A percentile compares a stretch with the other conserved stretches of the same genome.
phyloP scores from a whole-genome alignment of 2,329 filamentous ascomycete genomes.

The Exophiala sp. region DNA sequence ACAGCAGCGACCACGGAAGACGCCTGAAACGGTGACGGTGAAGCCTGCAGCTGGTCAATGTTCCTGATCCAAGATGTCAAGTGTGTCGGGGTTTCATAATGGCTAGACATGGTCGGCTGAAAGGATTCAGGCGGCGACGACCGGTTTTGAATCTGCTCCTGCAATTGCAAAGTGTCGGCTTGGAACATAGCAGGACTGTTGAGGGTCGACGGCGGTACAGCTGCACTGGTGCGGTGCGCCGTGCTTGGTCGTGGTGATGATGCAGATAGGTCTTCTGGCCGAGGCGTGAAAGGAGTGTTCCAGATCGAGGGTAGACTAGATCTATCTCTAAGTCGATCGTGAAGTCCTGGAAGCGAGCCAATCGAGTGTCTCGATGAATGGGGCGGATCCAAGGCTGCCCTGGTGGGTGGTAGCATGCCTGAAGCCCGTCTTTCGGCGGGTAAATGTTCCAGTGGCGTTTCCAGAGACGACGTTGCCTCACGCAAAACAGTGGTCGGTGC shows the following conservation, averaged over 20 bases:
- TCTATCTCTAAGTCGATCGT: slow-evolving; percentile 12
- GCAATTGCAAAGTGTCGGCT: slow-evolving; percentile 5
- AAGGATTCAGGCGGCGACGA: slow-evolving; percentile 18
- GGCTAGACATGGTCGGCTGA: slow-evolving; percentile 15
- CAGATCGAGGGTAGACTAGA: slow-evolving; percentile 41
- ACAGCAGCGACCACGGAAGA: slow-evolving; percentile 1
- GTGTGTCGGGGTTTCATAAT: slow-evolving; percentile 7
- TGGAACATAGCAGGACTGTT: slow-evolving; percentile 15
- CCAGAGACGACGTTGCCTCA: background rate
- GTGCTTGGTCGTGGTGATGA: slow-evolving; percentile 37
- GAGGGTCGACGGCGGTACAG: background rate
- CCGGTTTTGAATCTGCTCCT: slow-evolving; percentile 18
- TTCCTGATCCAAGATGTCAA: slow-evolving; percentile 5
- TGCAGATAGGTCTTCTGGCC: slow-evolving; percentile 38
- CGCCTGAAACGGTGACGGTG: slow-evolving; percentile 12
- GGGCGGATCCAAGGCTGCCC: slow-evolving; percentile 23
- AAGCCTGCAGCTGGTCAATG: slow-evolving; percentile 7
- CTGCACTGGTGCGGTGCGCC: slow-evolving; percentile 15
- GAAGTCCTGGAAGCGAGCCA: slow-evolving; percentile 5
- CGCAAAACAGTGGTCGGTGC: background rate
- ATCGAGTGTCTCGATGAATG: slow-evolving; percentile 7
- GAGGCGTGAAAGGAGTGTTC: slow-evolving; percentile 44
- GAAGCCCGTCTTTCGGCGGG: background rate
- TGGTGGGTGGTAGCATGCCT: slow-evolving; percentile 11
- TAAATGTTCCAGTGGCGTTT: slow-evolving; percentile 7